Percentiles rank a stretch among this genome's conserved stretches.
Conservation (phyloP, 805 yeast species). For the Suhomyces emberorum region DNA sequence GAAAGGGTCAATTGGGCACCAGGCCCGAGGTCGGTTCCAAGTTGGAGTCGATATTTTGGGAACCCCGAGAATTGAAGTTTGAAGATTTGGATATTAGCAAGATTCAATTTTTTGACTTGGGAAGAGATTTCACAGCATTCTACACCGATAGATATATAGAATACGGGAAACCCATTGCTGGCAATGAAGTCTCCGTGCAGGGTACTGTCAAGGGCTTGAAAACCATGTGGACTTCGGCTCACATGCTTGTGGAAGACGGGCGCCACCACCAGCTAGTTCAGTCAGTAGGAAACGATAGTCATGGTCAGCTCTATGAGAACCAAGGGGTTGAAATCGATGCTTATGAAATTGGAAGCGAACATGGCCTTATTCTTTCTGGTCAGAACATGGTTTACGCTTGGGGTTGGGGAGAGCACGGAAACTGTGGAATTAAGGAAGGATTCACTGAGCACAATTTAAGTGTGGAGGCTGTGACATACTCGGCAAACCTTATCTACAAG, state of each 20-base stretch:
- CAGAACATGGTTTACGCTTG: conserved; percentile 55
- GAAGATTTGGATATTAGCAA: conserved; percentile 5
- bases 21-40: conserved; percentile 7
- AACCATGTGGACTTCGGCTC: conserved; percentile 82
- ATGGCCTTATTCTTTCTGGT: conserved; percentile 52
- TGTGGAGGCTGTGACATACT: conserved; percentile 31
- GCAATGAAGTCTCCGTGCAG: conserved; percentile 18
- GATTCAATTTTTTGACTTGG: conserved; percentile 34
- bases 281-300: conserved; percentile 74
- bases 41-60: conserved; percentile 18
- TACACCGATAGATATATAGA: conserved; percentile 7
- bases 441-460: neutral
- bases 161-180: conserved; percentile 12
- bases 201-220: conserved; percentile 20
- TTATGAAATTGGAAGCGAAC: conserved; percentile 78
- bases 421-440: conserved; percentile 56
- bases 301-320: conserved; percentile 52
- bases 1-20: conserved; percentile 53
- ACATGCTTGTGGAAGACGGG: conserved; percentile 33
- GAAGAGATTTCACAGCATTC: conserved; percentile 55
- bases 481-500: conserved; percentile 32
- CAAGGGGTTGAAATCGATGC: conserved; percentile 14
- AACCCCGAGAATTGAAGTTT: conserved; percentile 20
- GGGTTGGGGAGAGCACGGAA: conserved; percentile 99
- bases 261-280: conserved; percentile 21